Percentiles rank a stretch among this genome's conserved stretches.
Evolutionary conservation across 768 basidiomycete species (phyloP).

Genomic region (Podaxis sp.): DNA sequence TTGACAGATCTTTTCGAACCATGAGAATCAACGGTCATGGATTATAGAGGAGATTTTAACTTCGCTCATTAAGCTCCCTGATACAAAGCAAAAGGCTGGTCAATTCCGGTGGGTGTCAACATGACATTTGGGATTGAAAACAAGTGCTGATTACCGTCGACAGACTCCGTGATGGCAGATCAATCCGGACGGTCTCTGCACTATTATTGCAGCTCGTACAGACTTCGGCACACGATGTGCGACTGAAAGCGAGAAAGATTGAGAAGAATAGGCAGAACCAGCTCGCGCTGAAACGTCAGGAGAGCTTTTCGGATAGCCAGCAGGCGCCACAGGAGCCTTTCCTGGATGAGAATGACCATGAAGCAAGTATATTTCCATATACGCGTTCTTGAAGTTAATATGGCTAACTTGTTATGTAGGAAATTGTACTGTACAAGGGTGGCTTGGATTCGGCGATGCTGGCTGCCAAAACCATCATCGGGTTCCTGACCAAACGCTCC

Average conservation of each 20-base stretch:
- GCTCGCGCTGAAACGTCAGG: slow-evolving; percentile 61
- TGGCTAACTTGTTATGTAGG: slow-evolving; percentile 36
- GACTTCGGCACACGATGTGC: slow-evolving; percentile 88
- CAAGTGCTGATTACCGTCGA: slow-evolving; percentile 1
- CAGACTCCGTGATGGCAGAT: slow-evolving; percentile 86
- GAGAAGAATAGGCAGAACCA: slow-evolving; percentile 63
- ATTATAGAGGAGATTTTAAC: slow-evolving; percentile 96
- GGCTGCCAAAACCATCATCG: slow-evolving; percentile 81
- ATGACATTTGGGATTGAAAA: background rate
- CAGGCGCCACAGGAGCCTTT: slow-evolving; percentile 41
- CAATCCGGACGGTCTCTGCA: slow-evolving; percentile 93
- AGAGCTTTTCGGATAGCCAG: slow-evolving; percentile 52
- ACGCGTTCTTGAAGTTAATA: background rate
- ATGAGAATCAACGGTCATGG: slow-evolving; percentile 91
- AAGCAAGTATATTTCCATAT: slow-evolving; percentile 38
- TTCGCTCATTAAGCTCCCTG: slow-evolving; percentile 86
- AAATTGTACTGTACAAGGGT: slow-evolving; percentile 67
- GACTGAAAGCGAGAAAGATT: slow-evolving; percentile 62
- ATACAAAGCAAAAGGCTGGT: slow-evolving; percentile 86
- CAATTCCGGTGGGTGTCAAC: slow-evolving; percentile 70
- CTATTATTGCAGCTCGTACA: slow-evolving; percentile 95
- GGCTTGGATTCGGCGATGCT: slow-evolving; percentile 82
- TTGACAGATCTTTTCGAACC: slow-evolving; percentile 82
- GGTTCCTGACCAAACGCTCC: slow-evolving; percentile 69
- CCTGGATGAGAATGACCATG: slow-evolving; percentile 67